Conservation (phyloP, 1,284 basidiomycete genomes). For the Trametes sp. region DNA sequence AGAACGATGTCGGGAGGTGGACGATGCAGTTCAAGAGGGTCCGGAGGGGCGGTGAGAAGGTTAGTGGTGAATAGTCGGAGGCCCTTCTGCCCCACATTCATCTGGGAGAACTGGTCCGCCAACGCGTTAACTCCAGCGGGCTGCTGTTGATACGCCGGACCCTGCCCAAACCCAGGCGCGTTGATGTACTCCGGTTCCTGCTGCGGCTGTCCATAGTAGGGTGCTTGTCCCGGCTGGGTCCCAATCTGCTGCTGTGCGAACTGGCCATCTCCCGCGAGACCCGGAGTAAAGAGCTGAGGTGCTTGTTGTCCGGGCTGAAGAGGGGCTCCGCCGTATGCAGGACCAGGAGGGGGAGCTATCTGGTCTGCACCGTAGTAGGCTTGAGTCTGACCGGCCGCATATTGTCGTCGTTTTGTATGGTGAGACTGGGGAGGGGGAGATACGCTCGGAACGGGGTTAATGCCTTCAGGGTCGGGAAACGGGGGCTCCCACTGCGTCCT, state of each 20-base stretch:
- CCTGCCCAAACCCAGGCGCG: conserved; percentile 52
- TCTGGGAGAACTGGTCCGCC: conserved; percentile 86
- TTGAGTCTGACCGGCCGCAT: conserved; percentile 89
- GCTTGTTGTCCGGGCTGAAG: conserved; percentile 52
- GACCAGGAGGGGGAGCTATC: conserved; percentile 50
- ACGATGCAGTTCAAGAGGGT: conserved; percentile 83
- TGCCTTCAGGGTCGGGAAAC: conserved; percentile 46
- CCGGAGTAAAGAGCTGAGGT: conserved; percentile 88
- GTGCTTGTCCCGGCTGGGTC: conserved; percentile 50
- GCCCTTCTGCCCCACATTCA: conserved; percentile 82
- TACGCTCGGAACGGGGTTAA: conserved; percentile 47
- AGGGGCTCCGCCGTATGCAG: conserved; percentile 45
- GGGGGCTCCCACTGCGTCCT: conserved; percentile 70
- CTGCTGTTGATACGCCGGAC: conserved; percentile 56
- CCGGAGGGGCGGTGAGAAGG: conserved; percentile 88
- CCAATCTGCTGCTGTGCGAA: conserved; percentile 62
- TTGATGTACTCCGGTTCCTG: conserved; percentile 69
- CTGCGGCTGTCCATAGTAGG: conserved; percentile 52
- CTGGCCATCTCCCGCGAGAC: conserved; percentile 70
- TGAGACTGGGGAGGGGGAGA: conserved; percentile 50
- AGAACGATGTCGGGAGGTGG: conserved; percentile 91
- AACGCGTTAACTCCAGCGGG: conserved; percentile 67
- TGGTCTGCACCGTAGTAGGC: conserved; percentile 73
- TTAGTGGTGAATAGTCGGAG: conserved; percentile 85
- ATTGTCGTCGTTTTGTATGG: conserved; percentile 81